Evolutionary conservation across 495 filamentous ascomycete genomes (phyloP).

Genomic region (Penicillium ochrochloron): DNA sequence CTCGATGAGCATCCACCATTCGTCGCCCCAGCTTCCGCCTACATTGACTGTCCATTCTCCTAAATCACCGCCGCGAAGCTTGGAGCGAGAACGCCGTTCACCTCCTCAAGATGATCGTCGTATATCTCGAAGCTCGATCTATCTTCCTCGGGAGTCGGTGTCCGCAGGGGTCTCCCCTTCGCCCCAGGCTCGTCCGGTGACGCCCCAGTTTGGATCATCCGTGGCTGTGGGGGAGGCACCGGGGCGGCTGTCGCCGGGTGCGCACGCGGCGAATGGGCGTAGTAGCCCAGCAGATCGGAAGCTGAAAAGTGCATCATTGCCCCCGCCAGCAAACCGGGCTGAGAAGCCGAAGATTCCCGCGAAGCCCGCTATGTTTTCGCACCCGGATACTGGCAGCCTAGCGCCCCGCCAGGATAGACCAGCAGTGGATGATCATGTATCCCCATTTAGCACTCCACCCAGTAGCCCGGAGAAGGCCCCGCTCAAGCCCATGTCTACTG

Average conservation of each 20-base stretch:
- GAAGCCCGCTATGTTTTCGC: slow-evolving; percentile 46
- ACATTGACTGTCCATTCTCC: slow-evolving; percentile 76
- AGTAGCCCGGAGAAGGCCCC: slow-evolving; percentile 68
- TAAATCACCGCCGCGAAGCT: slow-evolving; percentile 66
- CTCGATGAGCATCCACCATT: slow-evolving; percentile 56
- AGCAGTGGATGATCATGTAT: slow-evolving; percentile 61
- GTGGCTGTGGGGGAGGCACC: slow-evolving; percentile 57
- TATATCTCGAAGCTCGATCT: slow-evolving; percentile 32
- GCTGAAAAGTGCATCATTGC: slow-evolving; percentile 50
- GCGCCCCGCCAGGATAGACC: slow-evolving; percentile 41
- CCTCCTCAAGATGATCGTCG: slow-evolving; percentile 32
- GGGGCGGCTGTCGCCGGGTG: slow-evolving; percentile 53
- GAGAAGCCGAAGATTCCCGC: slow-evolving; percentile 77
- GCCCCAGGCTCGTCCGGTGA: slow-evolving; percentile 50
- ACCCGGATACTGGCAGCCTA: slow-evolving; percentile 35
- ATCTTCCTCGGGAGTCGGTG: slow-evolving; percentile 35
- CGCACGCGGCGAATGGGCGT: slow-evolving; percentile 31
- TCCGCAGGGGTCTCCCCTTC: slow-evolving; percentile 46
- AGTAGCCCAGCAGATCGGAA: slow-evolving; percentile 38
- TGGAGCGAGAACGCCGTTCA: slow-evolving; percentile 18
- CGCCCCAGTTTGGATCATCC: slow-evolving; percentile 52
- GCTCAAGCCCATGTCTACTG: slow-evolving; percentile 24
- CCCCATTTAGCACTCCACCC: slow-evolving; percentile 91
- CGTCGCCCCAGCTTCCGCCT: slow-evolving; percentile 66
- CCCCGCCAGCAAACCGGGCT: slow-evolving; percentile 78